phyloP scores from a whole-genome alignment of 2,329 filamentous ascomycete species.

The Polytolypa hystricis region DNA sequence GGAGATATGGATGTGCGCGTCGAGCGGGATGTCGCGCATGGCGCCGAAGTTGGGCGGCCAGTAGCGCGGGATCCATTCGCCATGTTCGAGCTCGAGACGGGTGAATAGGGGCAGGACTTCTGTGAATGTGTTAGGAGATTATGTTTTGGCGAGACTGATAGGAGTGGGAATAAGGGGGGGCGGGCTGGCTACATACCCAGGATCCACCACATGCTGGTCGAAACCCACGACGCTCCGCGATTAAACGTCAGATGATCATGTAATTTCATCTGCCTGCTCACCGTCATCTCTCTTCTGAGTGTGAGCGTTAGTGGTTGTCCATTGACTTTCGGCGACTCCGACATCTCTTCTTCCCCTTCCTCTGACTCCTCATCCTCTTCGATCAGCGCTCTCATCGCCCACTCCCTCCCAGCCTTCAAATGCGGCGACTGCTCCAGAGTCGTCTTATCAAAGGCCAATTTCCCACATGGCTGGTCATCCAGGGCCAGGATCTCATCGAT shows the following conservation, averaged over 20 bases:
- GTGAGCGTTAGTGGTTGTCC: constrained; percentile 3
- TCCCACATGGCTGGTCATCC: constrained; percentile 12
- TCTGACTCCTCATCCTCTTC: background rate
- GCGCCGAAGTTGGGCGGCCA: constrained; percentile 25
- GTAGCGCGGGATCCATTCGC: constrained; percentile 24
- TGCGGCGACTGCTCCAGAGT: constrained; percentile 10
- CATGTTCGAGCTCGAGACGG: constrained; percentile 24
- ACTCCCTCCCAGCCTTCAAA: constrained; percentile 6
- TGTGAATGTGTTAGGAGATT: constrained; percentile 6
- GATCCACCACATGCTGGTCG: constrained; percentile 25
- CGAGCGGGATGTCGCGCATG: constrained; percentile 21
- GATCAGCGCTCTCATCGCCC: background rate
- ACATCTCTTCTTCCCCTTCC: no score
- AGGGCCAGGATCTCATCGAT: constrained; percentile 33
- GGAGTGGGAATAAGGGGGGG: no score
- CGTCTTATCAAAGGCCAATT: constrained; percentile 12
- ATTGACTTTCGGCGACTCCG: no score
- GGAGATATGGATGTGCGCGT: constrained; percentile 20
- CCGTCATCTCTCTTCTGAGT: constrained; percentile 5
- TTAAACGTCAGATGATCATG: constrained; percentile 26
- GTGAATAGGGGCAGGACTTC: constrained; percentile 26
- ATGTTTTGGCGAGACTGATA: constrained; percentile 3
- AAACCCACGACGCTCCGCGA: constrained; percentile 16
- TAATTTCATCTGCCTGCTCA: constrained; percentile 13
- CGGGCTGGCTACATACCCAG: constrained; percentile 14